Percentiles rank a stretch among this genome's conserved stretches.
phyloP scores from a whole-genome alignment of 495 filamentous ascomycete genomes.

The Xylaria palmicola region DNA sequence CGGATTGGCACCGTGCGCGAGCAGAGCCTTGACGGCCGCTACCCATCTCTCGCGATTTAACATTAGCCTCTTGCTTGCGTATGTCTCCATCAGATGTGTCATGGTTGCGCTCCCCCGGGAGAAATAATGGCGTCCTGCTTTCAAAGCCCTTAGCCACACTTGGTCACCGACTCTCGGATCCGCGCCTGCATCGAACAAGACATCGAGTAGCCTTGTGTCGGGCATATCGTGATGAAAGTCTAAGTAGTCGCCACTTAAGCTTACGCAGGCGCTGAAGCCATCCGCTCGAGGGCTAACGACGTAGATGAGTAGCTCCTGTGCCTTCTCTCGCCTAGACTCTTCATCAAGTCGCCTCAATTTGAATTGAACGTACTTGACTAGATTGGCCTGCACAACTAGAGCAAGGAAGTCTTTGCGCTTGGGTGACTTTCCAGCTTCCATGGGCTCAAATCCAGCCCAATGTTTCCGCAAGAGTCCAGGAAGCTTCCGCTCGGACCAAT shows the following conservation, averaged over 20 bases:
- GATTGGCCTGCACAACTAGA: constrained; percentile 30
- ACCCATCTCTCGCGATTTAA: constrained; percentile 33
- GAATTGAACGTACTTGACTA: constrained; percentile 25
- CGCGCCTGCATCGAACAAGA: constrained; percentile 27
- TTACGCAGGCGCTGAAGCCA: constrained; percentile 31
- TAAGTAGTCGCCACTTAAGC: constrained; percentile 28
- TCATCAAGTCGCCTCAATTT: constrained; percentile 19
- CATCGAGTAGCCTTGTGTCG: constrained; percentile 25
- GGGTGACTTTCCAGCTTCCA: constrained; percentile 35
- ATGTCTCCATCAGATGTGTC: constrained; percentile 31
- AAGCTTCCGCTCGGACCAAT: constrained; percentile 29
- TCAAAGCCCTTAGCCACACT: constrained; percentile 25
- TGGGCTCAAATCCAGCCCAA: constrained; percentile 35
- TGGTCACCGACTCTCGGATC: constrained; percentile 18
- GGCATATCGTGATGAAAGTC: constrained; percentile 38
- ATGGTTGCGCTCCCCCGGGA: constrained; percentile 31
- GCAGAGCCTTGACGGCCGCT: constrained; percentile 28
- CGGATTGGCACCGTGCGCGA: constrained; percentile 31
- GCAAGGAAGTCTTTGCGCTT: constrained; percentile 32
- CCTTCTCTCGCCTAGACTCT: constrained; percentile 23
- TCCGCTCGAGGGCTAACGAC: constrained; percentile 31
- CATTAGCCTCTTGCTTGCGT: constrained; percentile 28
- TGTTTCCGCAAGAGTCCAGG: constrained; percentile 23
- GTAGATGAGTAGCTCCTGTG: constrained; percentile 27
- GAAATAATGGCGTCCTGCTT: constrained; percentile 32